Percentiles rank a stretch among this genome's conserved stretches.
Evolutionary conservation across 495 filamentous ascomycete genomes (phyloP).

Genomic region (Tuber umbilicatum): DNA sequence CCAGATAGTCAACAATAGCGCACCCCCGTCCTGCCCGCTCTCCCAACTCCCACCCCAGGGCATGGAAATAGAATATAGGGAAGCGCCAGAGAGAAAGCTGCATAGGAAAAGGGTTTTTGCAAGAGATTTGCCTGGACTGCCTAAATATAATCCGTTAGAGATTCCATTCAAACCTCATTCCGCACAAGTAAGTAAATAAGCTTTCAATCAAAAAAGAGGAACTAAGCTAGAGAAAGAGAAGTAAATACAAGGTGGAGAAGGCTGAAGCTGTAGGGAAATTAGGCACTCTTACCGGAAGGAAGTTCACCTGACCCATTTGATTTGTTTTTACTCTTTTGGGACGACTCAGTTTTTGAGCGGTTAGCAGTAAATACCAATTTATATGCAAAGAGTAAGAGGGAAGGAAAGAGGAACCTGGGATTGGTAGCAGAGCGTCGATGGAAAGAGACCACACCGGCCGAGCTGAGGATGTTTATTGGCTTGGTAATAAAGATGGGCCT

Average conservation of each 20-base stretch:
- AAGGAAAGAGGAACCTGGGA: not conserved
- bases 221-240: not conserved
- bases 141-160: too few relatives aligned
- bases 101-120: too few relatives aligned
- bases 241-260: not conserved
- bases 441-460: too few relatives aligned
- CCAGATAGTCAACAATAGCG: too few relatives aligned
- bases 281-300: not conserved
- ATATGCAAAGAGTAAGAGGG: constrained; percentile 2
- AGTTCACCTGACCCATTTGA: constrained; percentile 2
- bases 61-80: too few relatives aligned
- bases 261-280: not conserved
- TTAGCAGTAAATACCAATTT: constrained; percentile 9
- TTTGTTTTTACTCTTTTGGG: not conserved
- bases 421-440: not conserved
- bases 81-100: too few relatives aligned
- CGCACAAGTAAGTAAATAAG: not conserved
- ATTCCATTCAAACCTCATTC: not conserved
- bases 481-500: too few relatives aligned
- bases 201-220: not conserved
- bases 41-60: too few relatives aligned
- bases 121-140: too few relatives aligned
- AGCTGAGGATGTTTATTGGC: too few relatives aligned
- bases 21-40: too few relatives aligned
- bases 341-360: not conserved